phyloP scores from a whole-genome alignment of 2,329 filamentous ascomycete species.

The Fusarium globosum region DNA sequence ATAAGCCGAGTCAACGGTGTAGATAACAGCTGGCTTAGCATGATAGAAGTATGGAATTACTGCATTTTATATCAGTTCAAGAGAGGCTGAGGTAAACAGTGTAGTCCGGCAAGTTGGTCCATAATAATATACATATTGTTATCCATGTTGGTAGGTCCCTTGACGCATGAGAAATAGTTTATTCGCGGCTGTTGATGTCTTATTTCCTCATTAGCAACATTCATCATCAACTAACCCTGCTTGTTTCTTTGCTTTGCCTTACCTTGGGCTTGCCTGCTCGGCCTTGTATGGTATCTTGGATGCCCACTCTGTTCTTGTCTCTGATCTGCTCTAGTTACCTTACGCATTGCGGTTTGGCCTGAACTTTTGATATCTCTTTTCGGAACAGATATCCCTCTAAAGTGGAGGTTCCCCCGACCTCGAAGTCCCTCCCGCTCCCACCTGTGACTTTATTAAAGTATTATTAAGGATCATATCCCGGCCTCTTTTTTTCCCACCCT shows the following conservation, averaged over 20 bases:
- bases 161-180: conserved; percentile 7
- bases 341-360: conserved; percentile 22
- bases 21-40: background rate
- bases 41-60: background rate
- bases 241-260: background rate
- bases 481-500: conserved; percentile 2
- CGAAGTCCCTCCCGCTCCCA: conserved; percentile 10
- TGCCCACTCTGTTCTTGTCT: conserved; percentile 17
- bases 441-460: conserved; percentile 19
- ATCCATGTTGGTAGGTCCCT: conserved; percentile 7
- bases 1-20: background rate
- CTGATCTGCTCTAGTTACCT: conserved; percentile 17
- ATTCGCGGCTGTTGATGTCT: background rate
- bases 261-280: background rate
- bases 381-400: conserved; percentile 35
- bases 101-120: background rate
- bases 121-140: background rate
- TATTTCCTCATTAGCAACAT: conserved; percentile 6
- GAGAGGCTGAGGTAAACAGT: background rate
- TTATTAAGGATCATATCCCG: conserved; percentile 40
- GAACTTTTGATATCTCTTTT: conserved; percentile 26
- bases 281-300: background rate
- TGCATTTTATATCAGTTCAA: background rate
- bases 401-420: conserved; percentile 22
- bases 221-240: conserved; percentile 18